Conservation (phyloP, 768 basidiomycete genomes). For the Tulasnella sp. region DNA sequence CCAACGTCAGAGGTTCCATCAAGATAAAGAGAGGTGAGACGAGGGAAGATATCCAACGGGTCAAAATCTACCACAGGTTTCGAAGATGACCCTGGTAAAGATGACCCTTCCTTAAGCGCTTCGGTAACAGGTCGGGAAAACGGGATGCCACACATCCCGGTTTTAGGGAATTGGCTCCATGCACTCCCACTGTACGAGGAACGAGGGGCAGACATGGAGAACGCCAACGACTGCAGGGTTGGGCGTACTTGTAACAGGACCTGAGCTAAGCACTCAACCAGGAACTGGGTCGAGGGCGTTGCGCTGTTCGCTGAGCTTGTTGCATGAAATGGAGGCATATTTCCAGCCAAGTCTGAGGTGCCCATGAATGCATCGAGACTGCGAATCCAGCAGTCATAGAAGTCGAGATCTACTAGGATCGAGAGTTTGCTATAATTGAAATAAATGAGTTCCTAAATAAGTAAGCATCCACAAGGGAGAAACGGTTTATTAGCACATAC, state of each 20-base stretch:
- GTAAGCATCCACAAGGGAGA: no score
- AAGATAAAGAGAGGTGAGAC: constrained; percentile 1
- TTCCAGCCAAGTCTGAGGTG: no score
- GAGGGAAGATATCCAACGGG: constrained; percentile 7
- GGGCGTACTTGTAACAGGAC: constrained; percentile 10
- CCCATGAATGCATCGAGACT: no score
- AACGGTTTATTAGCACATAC: no score
- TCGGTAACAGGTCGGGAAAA: no score
- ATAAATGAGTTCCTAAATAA: no score
- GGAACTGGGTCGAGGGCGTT: background rate
- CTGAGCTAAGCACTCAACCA: background rate
- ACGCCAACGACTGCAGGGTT: constrained; percentile 5
- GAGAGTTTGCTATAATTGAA: constrained; percentile 3
- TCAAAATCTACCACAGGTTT: background rate
- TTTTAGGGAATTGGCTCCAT: constrained; percentile 12
- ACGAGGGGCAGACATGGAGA: constrained; percentile 6
- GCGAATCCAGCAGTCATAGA: constrained; percentile 10
- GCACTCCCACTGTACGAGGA: constrained; percentile 8
- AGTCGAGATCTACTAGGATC: constrained; percentile 5
- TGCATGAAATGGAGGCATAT: no score
- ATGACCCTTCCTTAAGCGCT: background rate
- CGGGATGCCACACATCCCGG: constrained; percentile 11
- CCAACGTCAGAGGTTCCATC: constrained; percentile 11
- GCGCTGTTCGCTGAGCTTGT: background rate
- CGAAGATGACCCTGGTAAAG: background rate